phyloP scores from a whole-genome alignment of 2,329 filamentous ascomycete genomes.

The Fusarium nisikadoi region DNA sequence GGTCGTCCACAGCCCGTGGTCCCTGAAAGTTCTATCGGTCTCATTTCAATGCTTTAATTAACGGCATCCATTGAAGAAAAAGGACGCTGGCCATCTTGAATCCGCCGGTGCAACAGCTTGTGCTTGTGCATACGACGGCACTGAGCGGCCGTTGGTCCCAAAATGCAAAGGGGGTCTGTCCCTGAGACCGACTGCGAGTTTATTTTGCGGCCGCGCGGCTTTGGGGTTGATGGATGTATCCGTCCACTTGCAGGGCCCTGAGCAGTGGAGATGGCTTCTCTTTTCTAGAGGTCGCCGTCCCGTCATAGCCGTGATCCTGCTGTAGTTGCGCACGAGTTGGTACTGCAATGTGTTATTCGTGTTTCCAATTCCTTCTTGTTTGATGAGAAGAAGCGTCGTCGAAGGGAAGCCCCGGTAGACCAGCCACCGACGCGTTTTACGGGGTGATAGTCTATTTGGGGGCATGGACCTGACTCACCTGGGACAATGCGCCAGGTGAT shows the following conservation, averaged over 20 bases:
- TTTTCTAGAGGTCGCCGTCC: conserved; percentile 32
- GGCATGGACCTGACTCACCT: conserved; percentile 8
- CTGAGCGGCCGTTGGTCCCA: conserved; percentile 5
- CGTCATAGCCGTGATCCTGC: conserved; percentile 33
- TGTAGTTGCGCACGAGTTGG: conserved; percentile 15
- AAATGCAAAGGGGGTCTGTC: conserved; percentile 9
- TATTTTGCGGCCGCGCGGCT: conserved; percentile 40
- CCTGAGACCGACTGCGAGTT: conserved; percentile 37
- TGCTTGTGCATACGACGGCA: conserved; percentile 2
- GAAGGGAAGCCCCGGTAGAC: conserved; percentile 10
- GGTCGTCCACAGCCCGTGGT: neutral
- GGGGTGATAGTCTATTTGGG: conserved; percentile 2
- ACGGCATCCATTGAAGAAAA: neutral
- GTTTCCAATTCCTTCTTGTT: conserved; percentile 2
- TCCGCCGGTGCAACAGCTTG: conserved; percentile 17
- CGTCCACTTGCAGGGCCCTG: conserved; percentile 33
- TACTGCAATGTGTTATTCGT: conserved; percentile 27
- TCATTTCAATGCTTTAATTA: neutral
- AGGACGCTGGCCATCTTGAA: conserved; percentile 8
- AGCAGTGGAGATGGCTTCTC: conserved; percentile 30
- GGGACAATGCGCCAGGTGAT: neutral
- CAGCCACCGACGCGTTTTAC: conserved; percentile 32
- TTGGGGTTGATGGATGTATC: conserved; percentile 24
- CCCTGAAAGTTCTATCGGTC: neutral
- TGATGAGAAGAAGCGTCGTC: neutral